Evolutionary conservation across 768 basidiomycete genomes (phyloP).

Genomic region (Heimioporus sp.): DNA sequence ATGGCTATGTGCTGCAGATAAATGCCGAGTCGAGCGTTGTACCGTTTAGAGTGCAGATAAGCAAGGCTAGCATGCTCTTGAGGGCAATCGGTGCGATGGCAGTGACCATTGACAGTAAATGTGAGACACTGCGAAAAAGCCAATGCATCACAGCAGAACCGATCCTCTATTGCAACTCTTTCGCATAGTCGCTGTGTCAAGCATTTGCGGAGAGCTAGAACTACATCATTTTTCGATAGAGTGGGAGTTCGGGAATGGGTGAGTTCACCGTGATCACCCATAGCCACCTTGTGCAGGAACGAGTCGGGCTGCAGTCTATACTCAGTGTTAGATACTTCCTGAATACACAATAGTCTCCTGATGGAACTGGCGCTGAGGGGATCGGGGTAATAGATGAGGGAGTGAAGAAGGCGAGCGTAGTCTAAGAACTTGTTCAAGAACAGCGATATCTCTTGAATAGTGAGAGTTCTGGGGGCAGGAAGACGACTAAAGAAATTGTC

Average conservation of each 20-base stretch:
- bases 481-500: conserved; percentile 6
- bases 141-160: conserved; percentile 24
- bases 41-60: conserved; percentile 32
- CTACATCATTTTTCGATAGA: conserved; percentile 20
- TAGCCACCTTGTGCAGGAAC: conserved; percentile 7
- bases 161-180: conserved; percentile 32
- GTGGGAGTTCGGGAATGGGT: conserved; percentile 9
- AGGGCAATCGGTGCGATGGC: conserved; percentile 33
- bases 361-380: conserved; percentile 14
- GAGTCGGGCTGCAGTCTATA: conserved; percentile 5
- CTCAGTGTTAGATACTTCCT: conserved; percentile 6
- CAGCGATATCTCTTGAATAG: conserved; percentile 13
- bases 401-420: conserved; percentile 5
- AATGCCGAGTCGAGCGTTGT: conserved; percentile 41
- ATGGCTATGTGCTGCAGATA: conserved; percentile 52
- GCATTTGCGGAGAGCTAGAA: conserved; percentile 17
- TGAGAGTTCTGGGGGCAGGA: conserved; percentile 19
- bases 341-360: conserved; percentile 28
- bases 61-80: conserved; percentile 34
- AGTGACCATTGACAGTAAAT: conserved; percentile 30
- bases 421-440: conserved; percentile 6
- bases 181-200: conserved; percentile 28
- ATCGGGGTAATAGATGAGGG: conserved; percentile 2
- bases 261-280: neutral
- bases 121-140: conserved; percentile 42